Conservation (phyloP, 768 basidiomycete species). For the Kondoa malvinella region DNA sequence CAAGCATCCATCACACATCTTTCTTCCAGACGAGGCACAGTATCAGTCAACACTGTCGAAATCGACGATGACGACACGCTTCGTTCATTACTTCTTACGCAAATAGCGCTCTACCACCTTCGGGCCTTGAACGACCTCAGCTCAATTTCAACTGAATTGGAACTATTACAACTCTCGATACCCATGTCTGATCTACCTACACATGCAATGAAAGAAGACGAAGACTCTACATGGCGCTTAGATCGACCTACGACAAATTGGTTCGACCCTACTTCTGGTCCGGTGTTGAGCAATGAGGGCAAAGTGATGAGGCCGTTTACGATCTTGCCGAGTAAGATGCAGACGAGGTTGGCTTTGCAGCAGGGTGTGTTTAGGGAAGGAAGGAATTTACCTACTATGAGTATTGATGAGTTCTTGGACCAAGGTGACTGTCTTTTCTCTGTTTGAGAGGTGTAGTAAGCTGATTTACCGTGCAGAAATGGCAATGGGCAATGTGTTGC, state of each 20-base stretch:
- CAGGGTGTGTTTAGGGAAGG: conserved; percentile 67
- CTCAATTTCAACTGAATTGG: conserved; percentile 21
- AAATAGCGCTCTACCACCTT: conserved; percentile 23
- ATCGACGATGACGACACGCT: conserved; percentile 19
- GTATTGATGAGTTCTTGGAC: conserved; percentile 72
- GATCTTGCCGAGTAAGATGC: conserved; percentile 51
- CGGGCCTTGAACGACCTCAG: conserved; percentile 24
- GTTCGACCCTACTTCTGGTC: neutral
- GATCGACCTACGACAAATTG: conserved; percentile 10
- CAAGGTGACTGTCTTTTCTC: neutral
- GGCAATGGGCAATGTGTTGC: conserved; percentile 66
- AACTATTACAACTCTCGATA: conserved; percentile 41
- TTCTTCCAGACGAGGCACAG: neutral
- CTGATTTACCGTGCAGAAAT: conserved; percentile 65
- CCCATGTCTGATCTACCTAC: conserved; percentile 53
- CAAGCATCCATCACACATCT: conserved; percentile 44
- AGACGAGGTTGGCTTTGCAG: conserved; percentile 55
- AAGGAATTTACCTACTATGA: conserved; percentile 81
- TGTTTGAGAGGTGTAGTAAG: neutral
- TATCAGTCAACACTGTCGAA: neutral
- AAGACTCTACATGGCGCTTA: conserved; percentile 39
- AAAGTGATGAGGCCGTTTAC: conserved; percentile 84
- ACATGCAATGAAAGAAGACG: conserved; percentile 53
- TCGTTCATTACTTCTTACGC: conserved; percentile 22
- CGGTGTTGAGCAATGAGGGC: conserved; percentile 13